Base-by-base conservation (phyloP, 1,139 yeast species). In the Casaregolazyma suthepensis region DNA sequence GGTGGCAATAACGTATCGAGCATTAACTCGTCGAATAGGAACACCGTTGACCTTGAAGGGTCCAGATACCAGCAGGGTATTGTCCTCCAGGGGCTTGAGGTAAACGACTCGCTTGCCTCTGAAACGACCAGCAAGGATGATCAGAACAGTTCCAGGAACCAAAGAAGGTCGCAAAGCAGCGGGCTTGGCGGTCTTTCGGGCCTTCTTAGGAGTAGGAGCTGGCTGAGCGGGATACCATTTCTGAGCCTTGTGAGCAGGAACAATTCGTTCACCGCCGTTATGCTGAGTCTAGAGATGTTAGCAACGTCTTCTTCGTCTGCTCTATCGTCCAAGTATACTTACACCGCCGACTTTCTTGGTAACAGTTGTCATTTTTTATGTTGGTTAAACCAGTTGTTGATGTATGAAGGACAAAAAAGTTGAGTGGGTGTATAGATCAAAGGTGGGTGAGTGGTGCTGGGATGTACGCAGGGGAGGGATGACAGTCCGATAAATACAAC, bases 11-110 rank as follows among this genome's bases (percentile, higher is more conserved):
- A 93, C 98, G 81, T 93, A 94, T 78, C 96, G 90, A 70, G 98
- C 85, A 78, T 93, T 93, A 66, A 93, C 98, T 85, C 99, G 89
- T 85, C 97, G 89, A 77, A 93, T 85, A 77, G 99, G 99, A 68
- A 93, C 99, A 83, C 99, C 99, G 80, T 94, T 94, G 72, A 93
- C 89, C 86, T 93, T 94, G 96, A 93, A 94, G 74, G 99, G 99
- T 75, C 99, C 99, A 62, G 97, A 80, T 65, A 93, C 96, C 75
- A 93, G 87, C 73, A 94, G 83, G 66, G 98, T 93, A 91, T 88
- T 89, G 85, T 94, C 99, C 81, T 90, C 98, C 75, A 94, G 85
- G 79, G 86, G 80, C 87, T 93, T 93, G 76, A 93, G 86, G 90
- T 87, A 88, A 63, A 93, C 98, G 71, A 93, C 99, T 82, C 99